Percentiles rank a stretch among this genome's conserved stretches.
phyloP scores from a whole-genome alignment of 2,329 filamentous ascomycete genomes.

The Penicillium sp. region DNA sequence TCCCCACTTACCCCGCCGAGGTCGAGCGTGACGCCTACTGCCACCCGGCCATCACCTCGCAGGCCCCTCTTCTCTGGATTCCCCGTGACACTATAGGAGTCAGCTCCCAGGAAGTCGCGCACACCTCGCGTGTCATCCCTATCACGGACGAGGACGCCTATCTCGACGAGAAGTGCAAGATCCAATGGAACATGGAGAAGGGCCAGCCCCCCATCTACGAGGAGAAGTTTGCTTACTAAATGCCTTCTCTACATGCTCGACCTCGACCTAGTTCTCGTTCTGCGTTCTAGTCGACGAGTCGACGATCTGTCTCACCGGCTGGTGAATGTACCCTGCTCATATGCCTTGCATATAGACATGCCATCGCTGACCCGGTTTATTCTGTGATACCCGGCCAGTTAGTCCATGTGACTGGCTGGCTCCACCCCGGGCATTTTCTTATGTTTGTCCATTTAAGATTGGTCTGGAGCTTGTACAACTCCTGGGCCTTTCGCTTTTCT shows the following conservation, averaged over 20 bases:
- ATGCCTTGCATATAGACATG: not conserved
- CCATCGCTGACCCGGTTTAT: not conserved
- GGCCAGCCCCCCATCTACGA: slow-evolving; percentile 59
- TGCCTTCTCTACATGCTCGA: not conserved
- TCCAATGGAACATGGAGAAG: slow-evolving; percentile 57
- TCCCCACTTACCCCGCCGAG: slow-evolving; percentile 60
- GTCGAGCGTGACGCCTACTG: slow-evolving; percentile 68
- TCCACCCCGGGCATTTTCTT: slow-evolving; percentile 10
- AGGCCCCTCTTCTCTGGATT: slow-evolving; percentile 76
- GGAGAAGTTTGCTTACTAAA: slow-evolving; percentile 54
- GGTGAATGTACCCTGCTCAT: not conserved
- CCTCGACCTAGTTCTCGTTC: not conserved
- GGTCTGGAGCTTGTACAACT: no score
- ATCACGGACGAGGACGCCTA: slow-evolving; percentile 77
- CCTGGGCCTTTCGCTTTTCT: not conserved
- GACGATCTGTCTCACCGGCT: not conserved
- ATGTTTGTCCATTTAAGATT: not conserved
- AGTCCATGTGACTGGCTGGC: slow-evolving; percentile 3
- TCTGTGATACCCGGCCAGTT: slow-evolving; percentile 22
- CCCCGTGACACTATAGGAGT: slow-evolving; percentile 72
- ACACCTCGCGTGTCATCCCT: slow-evolving; percentile 67
- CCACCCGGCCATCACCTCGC: slow-evolving; percentile 65
- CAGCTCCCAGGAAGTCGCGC: slow-evolving; percentile 71
- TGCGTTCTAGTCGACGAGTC: not conserved
- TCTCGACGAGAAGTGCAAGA: slow-evolving; percentile 67